Percentiles rank a stretch among this genome's conserved stretches.
phyloP scores from a whole-genome alignment of 441 rosid species.

The Euphorbia celastroides region DNA sequence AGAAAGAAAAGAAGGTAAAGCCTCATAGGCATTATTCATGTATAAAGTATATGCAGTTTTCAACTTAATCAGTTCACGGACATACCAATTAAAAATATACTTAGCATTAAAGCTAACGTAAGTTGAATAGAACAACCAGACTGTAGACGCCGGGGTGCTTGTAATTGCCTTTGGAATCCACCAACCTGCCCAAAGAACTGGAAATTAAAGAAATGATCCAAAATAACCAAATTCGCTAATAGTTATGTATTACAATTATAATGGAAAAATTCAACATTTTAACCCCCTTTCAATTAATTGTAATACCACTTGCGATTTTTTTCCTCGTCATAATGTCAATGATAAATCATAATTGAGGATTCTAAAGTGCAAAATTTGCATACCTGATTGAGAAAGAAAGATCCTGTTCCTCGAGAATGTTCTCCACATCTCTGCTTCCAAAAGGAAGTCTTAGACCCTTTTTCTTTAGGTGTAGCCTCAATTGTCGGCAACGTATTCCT shows the following conservation, averaged over 20 bases:
- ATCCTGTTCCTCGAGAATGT: slow-evolving; percentile 30
- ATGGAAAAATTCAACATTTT: background rate
- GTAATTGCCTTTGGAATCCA: slow-evolving; percentile 41
- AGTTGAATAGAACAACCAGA: slow-evolving; percentile 55
- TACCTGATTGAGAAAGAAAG: slow-evolving; percentile 36
- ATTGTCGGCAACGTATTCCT: slow-evolving; percentile 22
- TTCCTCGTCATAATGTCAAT: background rate
- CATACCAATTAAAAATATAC: slow-evolving; percentile 71
- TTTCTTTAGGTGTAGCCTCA: slow-evolving; percentile 69
- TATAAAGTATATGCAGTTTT: background rate
- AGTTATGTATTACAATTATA: slow-evolving; percentile 1
- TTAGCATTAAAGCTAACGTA: slow-evolving; percentile 54
- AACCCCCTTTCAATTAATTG: background rate
- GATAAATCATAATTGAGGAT: background rate
- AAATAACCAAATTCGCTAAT: background rate
- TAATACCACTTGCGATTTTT: background rate
- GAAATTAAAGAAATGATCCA: slow-evolving; percentile 18
- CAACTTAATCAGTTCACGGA: slow-evolving; percentile 13
- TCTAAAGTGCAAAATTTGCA: slow-evolving; percentile 1
- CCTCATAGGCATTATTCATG: too few species aligned
- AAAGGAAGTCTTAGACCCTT: slow-evolving; percentile 49
- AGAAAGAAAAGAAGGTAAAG: background rate
- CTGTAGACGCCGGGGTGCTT: slow-evolving; percentile 37
- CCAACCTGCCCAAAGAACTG: slow-evolving; percentile 20
- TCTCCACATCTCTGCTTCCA: slow-evolving; percentile 50